A percentile compares a stretch with the other conserved stretches of the same genome.
Evolutionary conservation across 768 basidiomycete species (phyloP).

Genomic region (Suillus plorans): DNA sequence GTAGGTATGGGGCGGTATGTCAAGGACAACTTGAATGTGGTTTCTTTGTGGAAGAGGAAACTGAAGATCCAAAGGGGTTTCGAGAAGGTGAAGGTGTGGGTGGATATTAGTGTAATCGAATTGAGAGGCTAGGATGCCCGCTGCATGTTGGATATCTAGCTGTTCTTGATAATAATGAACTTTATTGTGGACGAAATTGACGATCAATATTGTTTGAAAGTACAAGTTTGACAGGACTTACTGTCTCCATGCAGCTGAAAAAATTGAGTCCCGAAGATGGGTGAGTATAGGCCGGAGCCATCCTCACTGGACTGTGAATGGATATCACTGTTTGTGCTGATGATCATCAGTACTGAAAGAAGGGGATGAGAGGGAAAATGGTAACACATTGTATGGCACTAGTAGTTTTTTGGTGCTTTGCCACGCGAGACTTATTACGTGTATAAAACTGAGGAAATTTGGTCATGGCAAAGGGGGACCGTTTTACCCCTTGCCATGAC

Average conservation of each 20-base stretch:
- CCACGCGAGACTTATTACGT: slow-evolving; percentile 47
- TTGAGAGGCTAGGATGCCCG: slow-evolving; percentile 48
- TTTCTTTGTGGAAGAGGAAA: slow-evolving; percentile 43
- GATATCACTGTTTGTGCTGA: slow-evolving; percentile 51
- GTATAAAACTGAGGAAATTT: slow-evolving; percentile 9
- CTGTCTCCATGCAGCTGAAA: slow-evolving; percentile 49
- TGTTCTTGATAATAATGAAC: slow-evolving; percentile 60
- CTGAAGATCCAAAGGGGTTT: slow-evolving; percentile 43
- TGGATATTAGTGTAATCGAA: slow-evolving; percentile 48
- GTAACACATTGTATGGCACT: slow-evolving; percentile 21
- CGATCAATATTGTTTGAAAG: slow-evolving; percentile 34
- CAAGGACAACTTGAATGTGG: slow-evolving; percentile 39
- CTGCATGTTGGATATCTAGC: slow-evolving; percentile 47
- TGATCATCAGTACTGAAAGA: slow-evolving; percentile 48
- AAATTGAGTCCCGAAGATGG: slow-evolving; percentile 54
- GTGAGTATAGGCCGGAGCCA: slow-evolving; percentile 73
- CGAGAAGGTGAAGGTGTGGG: slow-evolving; percentile 42
- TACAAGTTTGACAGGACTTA: slow-evolving; percentile 49
- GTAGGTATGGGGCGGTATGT: slow-evolving; percentile 41
- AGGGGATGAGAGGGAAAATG: slow-evolving; percentile 25
- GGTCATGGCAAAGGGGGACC: too few relatives aligned
- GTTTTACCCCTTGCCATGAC: too few relatives aligned
- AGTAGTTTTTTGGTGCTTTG: slow-evolving; percentile 37
- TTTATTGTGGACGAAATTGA: slow-evolving; percentile 51
- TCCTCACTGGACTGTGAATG: slow-evolving; percentile 73